Conservation (phyloP, 2,329 filamentous ascomycete genomes). For the Fusarium hainanense region DNA sequence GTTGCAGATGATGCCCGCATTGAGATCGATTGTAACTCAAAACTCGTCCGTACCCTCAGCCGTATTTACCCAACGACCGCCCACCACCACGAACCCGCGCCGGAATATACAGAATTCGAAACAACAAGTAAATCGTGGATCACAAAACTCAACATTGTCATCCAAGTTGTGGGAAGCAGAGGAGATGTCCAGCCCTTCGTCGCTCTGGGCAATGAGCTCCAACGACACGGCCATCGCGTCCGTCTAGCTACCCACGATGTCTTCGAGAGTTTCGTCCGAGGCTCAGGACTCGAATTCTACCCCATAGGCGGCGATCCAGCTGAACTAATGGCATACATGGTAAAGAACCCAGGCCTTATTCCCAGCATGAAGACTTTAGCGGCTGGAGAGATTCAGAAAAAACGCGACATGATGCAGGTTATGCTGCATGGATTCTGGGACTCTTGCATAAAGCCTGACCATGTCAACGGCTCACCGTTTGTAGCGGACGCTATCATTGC, state of each 20-base stretch:
- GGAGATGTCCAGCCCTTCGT: conserved; percentile 86
- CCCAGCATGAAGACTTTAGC: conserved; percentile 45
- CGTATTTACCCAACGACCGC: no score
- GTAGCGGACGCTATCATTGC: conserved; percentile 63
- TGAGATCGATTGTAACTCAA: background rate
- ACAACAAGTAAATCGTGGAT: background rate
- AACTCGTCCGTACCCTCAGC: background rate
- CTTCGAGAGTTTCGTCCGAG: conserved; percentile 61
- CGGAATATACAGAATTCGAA: background rate
- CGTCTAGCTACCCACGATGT: conserved; percentile 74
- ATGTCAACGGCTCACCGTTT: conserved; percentile 49
- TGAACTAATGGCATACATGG: conserved; percentile 45
- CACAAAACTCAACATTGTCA: conserved; percentile 70
- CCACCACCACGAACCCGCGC: background rate
- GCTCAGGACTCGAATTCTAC: conserved; percentile 63
- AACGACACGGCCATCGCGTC: conserved; percentile 77
- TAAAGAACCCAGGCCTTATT: conserved; percentile 48
- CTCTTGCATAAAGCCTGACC: conserved; percentile 40
- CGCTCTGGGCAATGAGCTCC: conserved; percentile 75
- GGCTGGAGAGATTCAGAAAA: conserved; percentile 46
- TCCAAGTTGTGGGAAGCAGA: conserved; percentile 82
- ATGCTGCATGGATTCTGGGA: conserved; percentile 49
- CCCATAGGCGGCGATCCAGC: conserved; percentile 64
- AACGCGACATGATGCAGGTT: conserved; percentile 45
- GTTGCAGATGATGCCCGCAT: no score